Conservation (phyloP, 2,329 filamentous ascomycete genomes). For the Rugonectria rugulosa region DNA sequence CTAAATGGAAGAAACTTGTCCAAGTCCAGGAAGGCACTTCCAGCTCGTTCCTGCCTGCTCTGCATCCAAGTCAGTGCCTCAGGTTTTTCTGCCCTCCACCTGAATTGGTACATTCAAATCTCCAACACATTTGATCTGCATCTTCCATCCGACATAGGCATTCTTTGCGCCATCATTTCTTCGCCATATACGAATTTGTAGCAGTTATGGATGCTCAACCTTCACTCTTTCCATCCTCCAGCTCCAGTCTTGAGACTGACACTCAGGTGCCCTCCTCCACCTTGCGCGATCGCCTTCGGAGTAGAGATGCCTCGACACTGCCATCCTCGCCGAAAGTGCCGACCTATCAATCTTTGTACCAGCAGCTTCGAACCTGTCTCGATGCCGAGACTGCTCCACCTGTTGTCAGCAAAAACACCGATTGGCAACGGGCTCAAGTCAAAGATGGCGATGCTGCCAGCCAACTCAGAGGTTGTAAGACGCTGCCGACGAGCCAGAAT, state of each 20-base stretch:
- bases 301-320: conserved; percentile 23
- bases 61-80: neutral
- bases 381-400: neutral
- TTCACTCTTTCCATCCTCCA: conserved; percentile 6
- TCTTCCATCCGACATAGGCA: too few species aligned
- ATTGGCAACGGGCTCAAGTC: neutral
- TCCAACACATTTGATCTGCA: neutral
- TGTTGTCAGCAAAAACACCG: neutral
- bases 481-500: accelerated
- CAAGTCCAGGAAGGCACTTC: neutral
- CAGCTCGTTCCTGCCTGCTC: neutral
- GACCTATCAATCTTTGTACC: conserved; percentile 29
- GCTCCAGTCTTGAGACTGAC: conserved; percentile 11
- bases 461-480: conserved; percentile 30
- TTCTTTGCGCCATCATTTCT: neutral
- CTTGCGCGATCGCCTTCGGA: conserved; percentile 41
- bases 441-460: conserved; percentile 15
- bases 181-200: too few species aligned
- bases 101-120: too few species aligned
- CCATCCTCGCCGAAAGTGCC: conserved; percentile 8
- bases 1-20: too few species aligned
- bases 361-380: conserved; percentile 37
- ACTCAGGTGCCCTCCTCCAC: conserved; percentile 31
- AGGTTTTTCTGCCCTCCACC: too few species aligned
- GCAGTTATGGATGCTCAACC: neutral